Percentiles rank a stretch among this genome's conserved stretches.
phyloP scores from a whole-genome alignment of 805 yeast species.

The Starmera quercuum region DNA sequence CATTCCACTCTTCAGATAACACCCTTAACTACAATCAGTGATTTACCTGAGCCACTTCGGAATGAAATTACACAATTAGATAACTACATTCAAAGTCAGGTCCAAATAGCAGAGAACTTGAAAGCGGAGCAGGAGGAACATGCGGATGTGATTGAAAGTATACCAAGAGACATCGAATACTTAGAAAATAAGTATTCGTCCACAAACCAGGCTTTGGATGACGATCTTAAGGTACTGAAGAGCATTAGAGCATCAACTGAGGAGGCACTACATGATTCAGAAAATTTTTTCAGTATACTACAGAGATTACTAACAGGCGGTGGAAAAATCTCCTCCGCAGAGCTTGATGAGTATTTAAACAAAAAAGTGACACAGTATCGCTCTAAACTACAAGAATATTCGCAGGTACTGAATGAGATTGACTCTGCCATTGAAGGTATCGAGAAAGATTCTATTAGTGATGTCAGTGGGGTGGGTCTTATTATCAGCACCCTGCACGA shows the following conservation, averaged over 20 bases:
- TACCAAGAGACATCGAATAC: constrained; percentile 66
- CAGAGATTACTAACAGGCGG: constrained; percentile 47
- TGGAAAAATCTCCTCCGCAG: constrained; percentile 46
- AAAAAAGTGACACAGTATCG: constrained; percentile 29
- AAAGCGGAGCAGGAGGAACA: constrained; percentile 58
- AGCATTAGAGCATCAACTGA: constrained; percentile 36
- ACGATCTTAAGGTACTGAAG: constrained; percentile 38
- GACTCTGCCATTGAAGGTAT: constrained; percentile 59
- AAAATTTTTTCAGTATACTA: constrained; percentile 44
- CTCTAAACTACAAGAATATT: constrained; percentile 42
- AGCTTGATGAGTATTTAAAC: constrained; percentile 49
- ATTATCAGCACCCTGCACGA: constrained; percentile 56
- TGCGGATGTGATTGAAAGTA: constrained; percentile 53
- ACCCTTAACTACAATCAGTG: constrained; percentile 69
- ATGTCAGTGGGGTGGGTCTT: constrained; percentile 34
- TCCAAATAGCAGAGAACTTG: constrained; percentile 60
- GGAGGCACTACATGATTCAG: constrained; percentile 35
- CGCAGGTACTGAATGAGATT: constrained; percentile 39
- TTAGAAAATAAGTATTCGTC: constrained; percentile 53
- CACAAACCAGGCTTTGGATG: constrained; percentile 54
- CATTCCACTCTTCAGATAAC: constrained; percentile 44
- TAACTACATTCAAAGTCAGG: constrained; percentile 66
- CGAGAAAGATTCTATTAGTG: constrained; percentile 40
- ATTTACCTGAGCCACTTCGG: constrained; percentile 64
- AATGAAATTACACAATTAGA: constrained; percentile 64